Conservation (phyloP, 805 yeast species). For the Ogataea kodamae region DNA sequence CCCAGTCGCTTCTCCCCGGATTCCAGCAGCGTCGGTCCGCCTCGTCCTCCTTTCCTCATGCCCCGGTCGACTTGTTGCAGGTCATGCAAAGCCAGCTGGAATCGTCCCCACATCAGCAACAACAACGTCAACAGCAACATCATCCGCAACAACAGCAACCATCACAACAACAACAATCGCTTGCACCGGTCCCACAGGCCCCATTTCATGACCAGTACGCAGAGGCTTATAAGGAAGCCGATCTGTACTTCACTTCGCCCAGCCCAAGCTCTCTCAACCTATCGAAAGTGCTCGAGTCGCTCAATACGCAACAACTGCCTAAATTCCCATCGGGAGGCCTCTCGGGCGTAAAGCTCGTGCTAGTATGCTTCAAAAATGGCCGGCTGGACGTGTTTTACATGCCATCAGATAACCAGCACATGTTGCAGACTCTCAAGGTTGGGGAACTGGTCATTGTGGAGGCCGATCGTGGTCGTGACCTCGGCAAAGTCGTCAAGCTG, state of each 20-base stretch:
- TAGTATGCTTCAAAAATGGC: constrained; percentile 76
- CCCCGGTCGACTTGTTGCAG: constrained; percentile 24
- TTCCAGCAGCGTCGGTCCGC: constrained; percentile 14
- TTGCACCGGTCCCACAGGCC: constrained; percentile 1
- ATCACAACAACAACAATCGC: constrained; percentile 1
- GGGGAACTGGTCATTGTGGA: constrained; percentile 79
- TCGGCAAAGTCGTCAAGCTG: constrained; percentile 61
- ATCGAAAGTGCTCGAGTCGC: constrained; percentile 20
- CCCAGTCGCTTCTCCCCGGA: constrained; percentile 11
- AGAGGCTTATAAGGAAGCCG: constrained; percentile 27
- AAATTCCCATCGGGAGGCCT: constrained; percentile 31
- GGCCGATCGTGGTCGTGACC: constrained; percentile 78
- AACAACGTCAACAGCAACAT: too few species aligned
- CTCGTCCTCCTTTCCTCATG: constrained; percentile 17
- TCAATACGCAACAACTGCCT: constrained; percentile 28
- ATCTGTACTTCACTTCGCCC: constrained; percentile 29
- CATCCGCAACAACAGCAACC: constrained; percentile 10
- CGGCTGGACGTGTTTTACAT: constrained; percentile 74
- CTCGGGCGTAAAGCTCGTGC: constrained; percentile 41
- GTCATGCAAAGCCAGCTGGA: too few species aligned
- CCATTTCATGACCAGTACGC: constrained; percentile 26
- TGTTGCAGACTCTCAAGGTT: constrained; percentile 33
- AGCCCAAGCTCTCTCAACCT: constrained; percentile 25
- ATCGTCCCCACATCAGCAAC: too few species aligned
- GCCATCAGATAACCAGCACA: constrained; percentile 35